A percentile compares a stretch with the other conserved stretches of the same genome.
Evolutionary conservation across 371 early-diverging fungal genomes (phyloP).

Genomic region (Actinomortierella wolfii): DNA sequence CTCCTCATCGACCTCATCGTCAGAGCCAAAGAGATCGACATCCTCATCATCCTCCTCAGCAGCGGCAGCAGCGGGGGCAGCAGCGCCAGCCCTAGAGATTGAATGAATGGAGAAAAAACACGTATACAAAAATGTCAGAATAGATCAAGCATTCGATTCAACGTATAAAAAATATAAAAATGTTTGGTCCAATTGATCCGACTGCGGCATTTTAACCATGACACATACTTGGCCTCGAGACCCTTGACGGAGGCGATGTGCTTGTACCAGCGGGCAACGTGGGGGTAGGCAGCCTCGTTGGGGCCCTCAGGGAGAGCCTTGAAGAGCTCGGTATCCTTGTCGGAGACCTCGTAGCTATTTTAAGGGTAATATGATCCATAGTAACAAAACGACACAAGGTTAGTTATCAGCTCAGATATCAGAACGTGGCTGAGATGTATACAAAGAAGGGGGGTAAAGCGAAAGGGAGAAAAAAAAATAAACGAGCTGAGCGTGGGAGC

Average conservation of each 20-base stretch:
- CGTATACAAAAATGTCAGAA: constrained; percentile 32
- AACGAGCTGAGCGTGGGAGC: neutral
- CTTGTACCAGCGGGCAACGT: constrained; percentile 94
- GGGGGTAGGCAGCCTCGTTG: constrained; percentile 77
- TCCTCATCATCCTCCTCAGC: constrained; percentile 90
- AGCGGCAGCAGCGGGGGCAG: constrained; percentile 58
- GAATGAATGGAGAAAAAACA: neutral
- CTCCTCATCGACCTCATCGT: constrained; percentile 92
- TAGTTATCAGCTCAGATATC: neutral
- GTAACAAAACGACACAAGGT: neutral
- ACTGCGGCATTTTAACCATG: neutral
- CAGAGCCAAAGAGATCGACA: constrained; percentile 95
- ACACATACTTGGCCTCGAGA: constrained; percentile 59
- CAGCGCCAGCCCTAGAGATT: constrained; percentile 46
- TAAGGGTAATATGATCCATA: too few relatives aligned
- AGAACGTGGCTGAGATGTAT: neutral
- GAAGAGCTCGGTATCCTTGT: constrained; percentile 88
- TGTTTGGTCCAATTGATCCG: too few relatives aligned
- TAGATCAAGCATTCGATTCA: neutral
- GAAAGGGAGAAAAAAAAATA: neutral
- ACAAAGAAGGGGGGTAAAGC: neutral
- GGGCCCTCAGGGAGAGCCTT: constrained; percentile 81
- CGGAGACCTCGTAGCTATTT: constrained; percentile 76
- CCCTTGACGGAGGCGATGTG: constrained; percentile 81
- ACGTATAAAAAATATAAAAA: neutral